phyloP scores from a whole-genome alignment of 1,284 basidiomycete species.

The Mycena citricolor region DNA sequence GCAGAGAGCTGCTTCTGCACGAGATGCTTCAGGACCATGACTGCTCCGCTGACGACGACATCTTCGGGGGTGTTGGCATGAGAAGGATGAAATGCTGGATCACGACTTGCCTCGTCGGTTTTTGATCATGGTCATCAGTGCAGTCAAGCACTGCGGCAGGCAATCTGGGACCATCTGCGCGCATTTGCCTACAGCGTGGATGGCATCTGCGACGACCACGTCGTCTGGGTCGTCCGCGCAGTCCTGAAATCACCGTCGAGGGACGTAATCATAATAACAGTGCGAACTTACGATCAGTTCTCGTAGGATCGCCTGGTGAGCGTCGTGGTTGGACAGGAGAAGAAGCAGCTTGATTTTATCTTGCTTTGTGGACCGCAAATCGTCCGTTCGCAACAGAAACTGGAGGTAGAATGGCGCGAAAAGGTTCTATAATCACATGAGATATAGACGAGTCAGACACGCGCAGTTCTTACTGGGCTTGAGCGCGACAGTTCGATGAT shows the following conservation, averaged over 20 bases:
- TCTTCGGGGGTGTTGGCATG: conserved; percentile 41
- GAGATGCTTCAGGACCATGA: conserved; percentile 82
- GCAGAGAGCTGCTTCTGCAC: conserved; percentile 67
- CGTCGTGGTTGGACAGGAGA: conserved; percentile 62
- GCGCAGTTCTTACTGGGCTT: conserved; percentile 52
- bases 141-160: conserved; percentile 67
- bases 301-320: conserved; percentile 66
- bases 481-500: conserved; percentile 62
- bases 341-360: conserved; percentile 76
- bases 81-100: not conserved
- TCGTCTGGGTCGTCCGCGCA: conserved; percentile 76
- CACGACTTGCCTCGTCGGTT: conserved; percentile 62
- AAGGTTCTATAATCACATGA: conserved; percentile 43
- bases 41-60: conserved; percentile 71
- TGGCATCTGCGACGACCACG: conserved; percentile 65
- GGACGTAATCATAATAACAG: not conserved
- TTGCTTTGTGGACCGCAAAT: conserved; percentile 63
- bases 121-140: conserved; percentile 77
- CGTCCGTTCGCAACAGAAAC: conserved; percentile 71
- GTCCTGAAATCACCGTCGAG: conserved; percentile 45
- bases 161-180: conserved; percentile 68
- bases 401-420: conserved; percentile 60
- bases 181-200: conserved; percentile 77
- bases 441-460: conserved; percentile 3
- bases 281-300: conserved; percentile 73